phyloP scores from a whole-genome alignment of 352 stramenopile species.

The Thraustochytrium striatum region DNA sequence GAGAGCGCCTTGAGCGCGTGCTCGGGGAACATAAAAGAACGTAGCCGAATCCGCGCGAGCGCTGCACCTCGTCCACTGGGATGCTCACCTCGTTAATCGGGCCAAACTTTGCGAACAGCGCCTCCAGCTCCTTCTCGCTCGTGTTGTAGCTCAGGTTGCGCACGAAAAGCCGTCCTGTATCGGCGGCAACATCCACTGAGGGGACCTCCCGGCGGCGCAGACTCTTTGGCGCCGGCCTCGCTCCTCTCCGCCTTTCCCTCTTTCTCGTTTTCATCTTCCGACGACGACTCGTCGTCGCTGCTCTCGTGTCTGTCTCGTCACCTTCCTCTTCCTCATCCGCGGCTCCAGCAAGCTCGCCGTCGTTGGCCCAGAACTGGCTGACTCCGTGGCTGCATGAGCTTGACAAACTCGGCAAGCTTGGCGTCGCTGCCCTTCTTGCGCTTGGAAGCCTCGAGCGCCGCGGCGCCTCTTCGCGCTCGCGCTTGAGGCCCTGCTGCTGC shows the following conservation, averaged over 20 bases:
- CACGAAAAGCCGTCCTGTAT: conserved; percentile 85
- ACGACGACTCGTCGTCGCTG: not conserved
- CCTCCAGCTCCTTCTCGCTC: conserved; percentile 89
- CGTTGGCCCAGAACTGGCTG: conserved; percentile 85
- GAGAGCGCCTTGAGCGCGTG: conserved; percentile 79
- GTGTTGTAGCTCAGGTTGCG: conserved; percentile 93
- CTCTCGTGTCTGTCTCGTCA: conserved; percentile 49
- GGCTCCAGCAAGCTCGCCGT: conserved; percentile 53
- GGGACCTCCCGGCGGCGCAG: not conserved
- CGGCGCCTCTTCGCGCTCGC: conserved; percentile 45
- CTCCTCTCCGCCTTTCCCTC: conserved; percentile 54
- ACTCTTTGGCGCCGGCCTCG: not conserved
- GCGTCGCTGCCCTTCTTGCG: conserved; percentile 57
- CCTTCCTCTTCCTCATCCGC: conserved; percentile 52
- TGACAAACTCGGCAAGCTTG: conserved; percentile 78
- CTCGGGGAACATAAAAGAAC: conserved; percentile 85
- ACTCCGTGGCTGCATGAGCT: conserved; percentile 78
- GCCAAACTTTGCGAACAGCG: conserved; percentile 81
- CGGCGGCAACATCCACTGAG: not conserved
- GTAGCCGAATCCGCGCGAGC: conserved; percentile 95
- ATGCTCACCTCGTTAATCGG: conserved; percentile 87
- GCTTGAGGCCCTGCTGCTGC: conserved; percentile 40
- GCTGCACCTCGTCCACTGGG: conserved; percentile 87
- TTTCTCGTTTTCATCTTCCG: conserved; percentile 51
- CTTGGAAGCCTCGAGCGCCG: too few relatives aligned